Percentiles rank a stretch among this genome's conserved stretches.
phyloP scores from a whole-genome alignment of 768 basidiomycete species.

The Panellus pusillus region DNA sequence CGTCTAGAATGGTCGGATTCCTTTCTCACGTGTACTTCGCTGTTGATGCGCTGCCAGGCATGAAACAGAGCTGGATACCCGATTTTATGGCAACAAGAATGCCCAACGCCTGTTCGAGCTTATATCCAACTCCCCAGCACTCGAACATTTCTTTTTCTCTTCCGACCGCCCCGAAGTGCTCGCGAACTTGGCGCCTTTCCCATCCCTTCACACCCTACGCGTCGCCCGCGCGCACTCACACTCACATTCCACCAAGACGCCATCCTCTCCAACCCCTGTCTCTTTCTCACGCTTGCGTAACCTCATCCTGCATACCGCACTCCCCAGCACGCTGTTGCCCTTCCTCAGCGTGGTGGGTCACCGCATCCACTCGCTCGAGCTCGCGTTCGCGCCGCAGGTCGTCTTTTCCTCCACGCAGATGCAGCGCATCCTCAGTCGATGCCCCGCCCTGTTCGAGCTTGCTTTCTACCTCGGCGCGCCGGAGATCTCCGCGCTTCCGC shows the following conservation, averaged over 20 bases:
- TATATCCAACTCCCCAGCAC: neutral
- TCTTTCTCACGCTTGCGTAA: neutral
- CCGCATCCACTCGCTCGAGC: slow-evolving; percentile 11
- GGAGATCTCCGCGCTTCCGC: slow-evolving; percentile 2
- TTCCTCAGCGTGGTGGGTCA: slow-evolving; percentile 3
- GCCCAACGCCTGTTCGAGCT: slow-evolving; percentile 12
- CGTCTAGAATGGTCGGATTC: slow-evolving; percentile 15
- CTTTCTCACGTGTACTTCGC: no score
- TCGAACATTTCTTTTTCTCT: slow-evolving; percentile 12
- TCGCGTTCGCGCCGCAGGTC: slow-evolving; percentile 15
- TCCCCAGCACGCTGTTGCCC: slow-evolving; percentile 2
- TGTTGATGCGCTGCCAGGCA: neutral
- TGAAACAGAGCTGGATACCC: no score
- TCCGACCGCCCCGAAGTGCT: slow-evolving; percentile 11
- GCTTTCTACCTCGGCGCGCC: slow-evolving; percentile 13
- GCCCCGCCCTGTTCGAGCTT: slow-evolving; percentile 4
- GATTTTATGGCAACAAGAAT: neutral
- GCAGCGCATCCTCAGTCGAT: slow-evolving; percentile 9
- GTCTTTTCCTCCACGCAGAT: slow-evolving; percentile 8
- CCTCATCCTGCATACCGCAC: slow-evolving; percentile 14
- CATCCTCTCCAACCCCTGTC: neutral
- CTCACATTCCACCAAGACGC: no score
- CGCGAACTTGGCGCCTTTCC: neutral
- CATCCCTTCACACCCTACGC: slow-evolving; percentile 6
- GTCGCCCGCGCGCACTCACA: neutral